Evolutionary conservation across 176 grass and related monocot genomes (phyloP), one percentile per base, ranked within the genome.

Genomic region (Avena atlantica): DNA sequence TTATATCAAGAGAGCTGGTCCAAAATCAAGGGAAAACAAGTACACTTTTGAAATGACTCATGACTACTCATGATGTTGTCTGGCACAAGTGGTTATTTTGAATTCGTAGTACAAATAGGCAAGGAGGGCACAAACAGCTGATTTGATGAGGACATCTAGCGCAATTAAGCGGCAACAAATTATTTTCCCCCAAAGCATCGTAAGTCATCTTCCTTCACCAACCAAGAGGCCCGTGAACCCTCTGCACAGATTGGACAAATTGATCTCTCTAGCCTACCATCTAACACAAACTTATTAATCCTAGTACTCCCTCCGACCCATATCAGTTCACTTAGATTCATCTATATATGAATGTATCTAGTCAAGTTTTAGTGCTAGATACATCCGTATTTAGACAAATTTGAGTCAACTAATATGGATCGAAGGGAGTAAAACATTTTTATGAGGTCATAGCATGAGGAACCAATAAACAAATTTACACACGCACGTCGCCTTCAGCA

Each of bases 211-310:
- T 34, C 24, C 62, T 81, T 51, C 68, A 21, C 47, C 61, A 67
- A 81, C 60, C 9, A 65, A 51, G 60, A 34, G 44, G 42, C 14
- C 23, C 50, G 60, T 4, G 21, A 23, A 8, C 4, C 9, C 5
- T 12, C 51, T 73, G 51, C 4, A 84, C 9, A 78, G 37, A 57
- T 14, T 27, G 21, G 37, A 17, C 17, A 56, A 49, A 64, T 57
- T 45, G 70, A 81, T 82, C 57, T 27, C 3, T 87, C 31, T 19
- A 65, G n/a, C 70, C 29, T 81, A 87, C 58, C 23, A 48, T 56
- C 53, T 80, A 79, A 2, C n/a, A 9, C 4, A 42, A 27, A 74
- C 9, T 6, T 42, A 42, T 42, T 42, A 42, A 42, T 42, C 40
- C 40, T 42, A 42, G 40, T 34, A 34, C 31, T 34, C 31, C 31